phyloP scores from a whole-genome alignment of 1,139 yeast genomes.

The Hanseniaspora sp. region DNA sequence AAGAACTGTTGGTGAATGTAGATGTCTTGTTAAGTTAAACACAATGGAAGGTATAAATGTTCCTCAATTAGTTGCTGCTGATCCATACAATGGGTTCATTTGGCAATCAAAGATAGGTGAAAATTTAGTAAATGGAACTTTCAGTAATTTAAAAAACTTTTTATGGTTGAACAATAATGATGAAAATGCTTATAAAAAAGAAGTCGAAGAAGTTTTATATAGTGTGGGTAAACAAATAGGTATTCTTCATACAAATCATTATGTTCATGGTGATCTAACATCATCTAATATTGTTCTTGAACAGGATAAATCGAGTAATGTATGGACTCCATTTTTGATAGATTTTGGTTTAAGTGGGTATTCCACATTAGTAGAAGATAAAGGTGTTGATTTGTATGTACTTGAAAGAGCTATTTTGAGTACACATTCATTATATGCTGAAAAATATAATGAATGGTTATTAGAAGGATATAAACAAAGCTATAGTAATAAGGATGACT shows the following conservation, averaged over 20 bases:
- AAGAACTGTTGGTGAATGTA: slow-evolving; percentile 75
- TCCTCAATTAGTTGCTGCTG: slow-evolving; percentile 63
- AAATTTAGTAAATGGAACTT: slow-evolving; percentile 37
- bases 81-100: slow-evolving; percentile 64
- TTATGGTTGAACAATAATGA: slow-evolving; percentile 46
- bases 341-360: slow-evolving; percentile 84
- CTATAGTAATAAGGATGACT: slow-evolving; percentile 36
- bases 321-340: slow-evolving; percentile 50
- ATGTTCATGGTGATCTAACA: slow-evolving; percentile 91
- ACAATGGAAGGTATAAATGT: slow-evolving; percentile 45
- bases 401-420: slow-evolving; percentile 82
- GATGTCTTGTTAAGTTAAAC: slow-evolving; percentile 54
- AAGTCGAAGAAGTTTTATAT: slow-evolving; percentile 36
- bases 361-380: slow-evolving; percentile 71
- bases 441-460: slow-evolving; percentile 55
- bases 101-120: slow-evolving; percentile 79
- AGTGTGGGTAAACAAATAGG: slow-evolving; percentile 65
- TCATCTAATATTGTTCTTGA: slow-evolving; percentile 67
- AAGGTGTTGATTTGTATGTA: slow-evolving; percentile 91
- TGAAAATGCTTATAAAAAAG: slow-evolving; percentile 25
- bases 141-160: slow-evolving; percentile 58
- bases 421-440: slow-evolving; percentile 73
- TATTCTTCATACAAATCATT: slow-evolving; percentile 58
- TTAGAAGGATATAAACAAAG: slow-evolving; percentile 57
- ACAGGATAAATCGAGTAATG: slow-evolving; percentile 1